phyloP scores from a whole-genome alignment of 169 alveolate species.

The Plasmodium coatneyi region DNA sequence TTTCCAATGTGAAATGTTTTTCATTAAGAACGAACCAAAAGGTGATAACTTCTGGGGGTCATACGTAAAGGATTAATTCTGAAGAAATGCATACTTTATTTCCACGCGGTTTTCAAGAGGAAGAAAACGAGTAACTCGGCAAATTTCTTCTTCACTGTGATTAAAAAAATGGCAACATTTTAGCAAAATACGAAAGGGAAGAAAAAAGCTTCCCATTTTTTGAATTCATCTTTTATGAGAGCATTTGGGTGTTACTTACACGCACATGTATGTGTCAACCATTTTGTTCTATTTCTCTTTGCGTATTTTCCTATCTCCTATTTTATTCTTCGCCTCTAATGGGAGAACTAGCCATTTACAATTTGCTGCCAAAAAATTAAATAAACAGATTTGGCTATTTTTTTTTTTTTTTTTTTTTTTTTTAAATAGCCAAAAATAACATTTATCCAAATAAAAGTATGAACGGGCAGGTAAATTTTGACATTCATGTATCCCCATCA shows the following conservation, averaged over 20 bases:
- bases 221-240: background rate
- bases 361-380: background rate
- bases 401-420: conserved; percentile 18
- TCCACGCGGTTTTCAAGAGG: background rate
- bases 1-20: background rate
- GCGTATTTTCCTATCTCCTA: background rate
- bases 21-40: background rate
- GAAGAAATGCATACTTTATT: background rate
- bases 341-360: background rate
- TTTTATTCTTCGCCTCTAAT: background rate
- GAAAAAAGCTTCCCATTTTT: background rate
- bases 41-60: background rate
- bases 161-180: background rate
- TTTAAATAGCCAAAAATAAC: conserved; percentile 4
- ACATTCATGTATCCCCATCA: background rate
- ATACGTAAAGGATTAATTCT: background rate
- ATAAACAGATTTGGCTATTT: background rate
- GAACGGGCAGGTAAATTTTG: background rate
- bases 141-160: background rate
- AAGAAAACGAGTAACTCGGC: background rate
- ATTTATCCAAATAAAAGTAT: conserved; percentile 6
- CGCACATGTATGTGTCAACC: background rate
- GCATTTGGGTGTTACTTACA: background rate
- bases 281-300: background rate
- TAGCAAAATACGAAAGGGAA: background rate